A percentile compares a stretch with the other conserved stretches of the same genome.
These are phyloP conservation scores for Saccharum officinarum DNA, from an alignment of 176 grass and related monocot species.

Conservation along the genomic window DNA sequence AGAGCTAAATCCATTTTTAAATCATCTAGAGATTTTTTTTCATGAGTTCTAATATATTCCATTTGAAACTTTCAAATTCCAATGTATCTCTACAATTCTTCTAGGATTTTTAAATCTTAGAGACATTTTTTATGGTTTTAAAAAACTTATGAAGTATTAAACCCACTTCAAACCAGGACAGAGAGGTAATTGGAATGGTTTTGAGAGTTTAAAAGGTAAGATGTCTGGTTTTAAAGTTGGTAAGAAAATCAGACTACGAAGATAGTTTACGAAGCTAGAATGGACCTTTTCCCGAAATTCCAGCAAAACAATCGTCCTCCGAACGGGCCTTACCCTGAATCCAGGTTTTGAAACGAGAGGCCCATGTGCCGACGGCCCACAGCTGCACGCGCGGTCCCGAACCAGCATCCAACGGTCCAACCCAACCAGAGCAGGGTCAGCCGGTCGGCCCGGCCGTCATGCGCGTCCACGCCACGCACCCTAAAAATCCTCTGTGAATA, in stretches of 20 bases:
- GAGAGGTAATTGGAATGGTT: not conserved
- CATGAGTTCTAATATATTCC: no score
- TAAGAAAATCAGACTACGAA: no score
- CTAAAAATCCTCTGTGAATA: not conserved
- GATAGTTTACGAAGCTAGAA: no score
- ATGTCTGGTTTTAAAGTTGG: not conserved
- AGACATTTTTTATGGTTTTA: no score
- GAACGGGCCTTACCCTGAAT: not conserved
- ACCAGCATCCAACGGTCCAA: conserved; percentile 1
- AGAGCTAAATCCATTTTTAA: no score
- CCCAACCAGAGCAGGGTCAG: not conserved
- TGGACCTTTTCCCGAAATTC: not conserved
- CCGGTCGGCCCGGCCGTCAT: not conserved
- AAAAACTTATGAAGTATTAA: not conserved
- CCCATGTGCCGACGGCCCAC: not conserved
- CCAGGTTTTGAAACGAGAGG: not conserved
- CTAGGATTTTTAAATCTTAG: no score
- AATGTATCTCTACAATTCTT: no score
- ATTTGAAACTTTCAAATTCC: no score
- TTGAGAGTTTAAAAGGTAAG: not conserved
- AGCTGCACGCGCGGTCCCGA: not conserved
- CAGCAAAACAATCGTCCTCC: not conserved
- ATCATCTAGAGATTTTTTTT: no score
- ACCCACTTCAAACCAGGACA: no score
- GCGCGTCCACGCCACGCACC: not conserved